Evolutionary conservation across 805 yeast genomes (phyloP).

Genomic region (Candida golubevii): DNA sequence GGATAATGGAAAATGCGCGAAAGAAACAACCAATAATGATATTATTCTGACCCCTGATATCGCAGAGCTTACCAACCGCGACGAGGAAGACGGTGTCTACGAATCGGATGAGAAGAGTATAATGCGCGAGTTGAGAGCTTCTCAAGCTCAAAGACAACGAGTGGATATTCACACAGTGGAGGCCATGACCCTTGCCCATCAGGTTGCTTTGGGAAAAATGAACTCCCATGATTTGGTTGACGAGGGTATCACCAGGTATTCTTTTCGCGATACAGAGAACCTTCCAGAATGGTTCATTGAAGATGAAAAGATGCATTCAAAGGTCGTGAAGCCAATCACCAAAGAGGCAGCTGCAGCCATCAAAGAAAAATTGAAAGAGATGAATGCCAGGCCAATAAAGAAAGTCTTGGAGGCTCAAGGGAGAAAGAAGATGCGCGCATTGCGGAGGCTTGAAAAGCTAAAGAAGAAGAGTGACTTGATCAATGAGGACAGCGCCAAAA

Average conservation of each 20-base stretch:
- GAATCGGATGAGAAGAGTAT: constrained; percentile 47
- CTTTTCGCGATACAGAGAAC: constrained; percentile 87
- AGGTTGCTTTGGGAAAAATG: constrained; percentile 85
- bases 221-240: constrained; percentile 81
- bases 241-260: constrained; percentile 87
- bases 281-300: constrained; percentile 97
- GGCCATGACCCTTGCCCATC: constrained; percentile 97
- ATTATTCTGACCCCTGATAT: constrained; percentile 44
- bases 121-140: constrained; percentile 32
- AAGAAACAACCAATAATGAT: constrained; percentile 15
- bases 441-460: constrained; percentile 77
- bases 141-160: constrained; percentile 52
- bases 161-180: constrained; percentile 88
- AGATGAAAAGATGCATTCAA: constrained; percentile 84
- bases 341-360: constrained; percentile 63
- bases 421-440: constrained; percentile 90
- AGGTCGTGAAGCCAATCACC: constrained; percentile 85
- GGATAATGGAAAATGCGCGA: background rate
- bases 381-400: constrained; percentile 97
- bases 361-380: constrained; percentile 44
- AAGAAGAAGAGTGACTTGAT: constrained; percentile 91
- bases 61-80: constrained; percentile 27
- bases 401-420: constrained; percentile 98
- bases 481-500: constrained; percentile 79
- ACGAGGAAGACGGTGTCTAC: constrained; percentile 38